Evolutionary conservation across 2,329 filamentous ascomycete species (phyloP), one percentile per base, ranked within the genome.

Genomic region (Sporothrix schenckii): DNA sequence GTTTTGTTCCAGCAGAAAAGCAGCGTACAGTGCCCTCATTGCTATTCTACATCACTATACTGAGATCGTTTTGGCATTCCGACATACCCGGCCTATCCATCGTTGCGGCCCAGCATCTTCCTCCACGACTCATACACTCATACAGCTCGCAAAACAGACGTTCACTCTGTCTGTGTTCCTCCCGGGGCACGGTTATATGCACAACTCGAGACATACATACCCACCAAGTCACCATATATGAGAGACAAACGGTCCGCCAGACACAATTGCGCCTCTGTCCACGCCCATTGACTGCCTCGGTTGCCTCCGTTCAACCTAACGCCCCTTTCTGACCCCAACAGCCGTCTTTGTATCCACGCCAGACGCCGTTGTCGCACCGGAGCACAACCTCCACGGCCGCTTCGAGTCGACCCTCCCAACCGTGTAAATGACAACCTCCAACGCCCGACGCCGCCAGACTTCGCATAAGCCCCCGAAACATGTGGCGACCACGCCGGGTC

Each of bases 391-490:
- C 34, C 49, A n/a, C 19, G 44, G 44, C 49, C 49, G 49, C 9
- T n/a, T 50, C 49, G 7, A 16, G 49, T 21, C 49, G 58, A 52
- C 41, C 16, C 69, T 19, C 13, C 24, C 13, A 30, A 77, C 76
- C 75, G 77, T 78, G 75, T 76, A 76, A 74, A 84, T 84, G 81
- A 81, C 79, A 77, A 78, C 78, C 74, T 79, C 80, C 71, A 78
- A 76, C 72, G 76, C 80, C 70, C 80, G 83, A 74, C 80, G 82
- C 78, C 81, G 83, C 74, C 81, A 82, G 73, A 80, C 79, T 72
- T 75, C 83, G 72, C 81, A 81, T 78, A 82, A 84, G 75, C 79
- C 80, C 74, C 80, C 82, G 71, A 78, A 80, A 72, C 76, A 78
- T 75, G 74, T 78, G 71, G 74, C 77, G 69, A 73, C 77, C 76